These are phyloP conservation scores for Penicillium carneum DNA, from an alignment of 2,329 filamentous ascomycete species.

Conservation along the genomic window DNA sequence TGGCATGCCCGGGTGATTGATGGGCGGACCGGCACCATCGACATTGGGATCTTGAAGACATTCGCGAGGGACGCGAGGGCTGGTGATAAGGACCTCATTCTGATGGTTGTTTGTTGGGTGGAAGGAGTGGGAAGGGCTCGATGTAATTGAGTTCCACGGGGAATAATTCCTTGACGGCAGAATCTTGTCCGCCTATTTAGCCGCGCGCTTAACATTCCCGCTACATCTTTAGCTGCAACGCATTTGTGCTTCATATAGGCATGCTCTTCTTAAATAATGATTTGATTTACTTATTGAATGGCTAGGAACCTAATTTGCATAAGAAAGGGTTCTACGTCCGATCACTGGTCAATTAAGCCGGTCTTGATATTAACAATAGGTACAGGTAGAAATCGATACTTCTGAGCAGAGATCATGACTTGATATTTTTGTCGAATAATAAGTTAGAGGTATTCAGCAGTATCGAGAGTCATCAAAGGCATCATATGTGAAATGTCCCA, in stretches of 20 bases:
- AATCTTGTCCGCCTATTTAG: constrained; percentile 35
- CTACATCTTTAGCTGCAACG: not conserved
- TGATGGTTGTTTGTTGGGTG: constrained; percentile 33
- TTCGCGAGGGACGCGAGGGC: constrained; percentile 55
- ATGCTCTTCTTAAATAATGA: too few species aligned
- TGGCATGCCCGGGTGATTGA: constrained; percentile 34
- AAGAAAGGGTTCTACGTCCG: not conserved
- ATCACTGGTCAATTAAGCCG: not conserved
- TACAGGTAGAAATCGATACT: not conserved
- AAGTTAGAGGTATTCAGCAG: not conserved
- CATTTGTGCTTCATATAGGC: not conserved
- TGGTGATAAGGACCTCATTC: constrained; percentile 49
- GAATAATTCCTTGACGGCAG: constrained; percentile 38
- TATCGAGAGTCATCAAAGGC: constrained; percentile 24
- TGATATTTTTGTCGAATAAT: not conserved
- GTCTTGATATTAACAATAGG: not conserved
- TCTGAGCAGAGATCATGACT: constrained; percentile 3
- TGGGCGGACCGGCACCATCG: constrained; percentile 41
- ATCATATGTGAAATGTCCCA: constrained; percentile 24
- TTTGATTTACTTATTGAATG: too few species aligned
- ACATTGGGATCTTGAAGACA: constrained; percentile 54
- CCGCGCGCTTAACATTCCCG: constrained; percentile 31
- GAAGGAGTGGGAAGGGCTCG: constrained; percentile 24
- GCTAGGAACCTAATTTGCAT: too few species aligned
- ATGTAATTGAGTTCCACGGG: constrained; percentile 28